Base-by-base conservation (phyloP, 495 filamentous ascomycete species). In the Articulospora tetracladia region DNA sequence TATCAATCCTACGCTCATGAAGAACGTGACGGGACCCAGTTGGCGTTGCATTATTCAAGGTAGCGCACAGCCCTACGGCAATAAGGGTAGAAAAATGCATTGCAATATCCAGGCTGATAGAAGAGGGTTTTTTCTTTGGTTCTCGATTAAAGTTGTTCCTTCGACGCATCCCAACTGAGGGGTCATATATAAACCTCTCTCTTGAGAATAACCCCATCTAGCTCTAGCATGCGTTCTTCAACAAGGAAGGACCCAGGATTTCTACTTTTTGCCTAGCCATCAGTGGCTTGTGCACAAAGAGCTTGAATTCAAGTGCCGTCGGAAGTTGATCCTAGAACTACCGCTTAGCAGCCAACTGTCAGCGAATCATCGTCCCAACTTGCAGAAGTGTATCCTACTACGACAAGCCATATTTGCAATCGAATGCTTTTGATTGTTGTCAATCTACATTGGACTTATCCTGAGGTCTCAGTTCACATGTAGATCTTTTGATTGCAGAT, bases 11-110 rank as follows among this genome's bases (percentile, higher is more conserved):
- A 17, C 52, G 55, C 46, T 60, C 46, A 20, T 57, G 36, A 28
- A 60, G 8, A 24, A 55, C 53, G 60, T 64, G 53, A 4, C 55
- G 49, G 27, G 39, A 61, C 19, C 49, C 46, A 57, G 55, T 55
- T 12, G 61, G 48, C 13, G 58, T 53, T 28, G 46, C 49, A 48
- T 54, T 55, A 50, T 58, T 55, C 30, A 44, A 49, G 6, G 19
- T 47, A 23, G 57, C 28, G 30, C 59, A 55, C 20, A 64, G 34
- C 30, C 62, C 44, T 20, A 19, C 27, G 32, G 52, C 19, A 25
- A 54, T 28, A 55, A 64, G 27, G 34, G 60, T 19, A 15, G 62
- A 60, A 22, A 56, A 57, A 54, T 39, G 57, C 62, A 64, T 64
- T 7, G 6, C 15, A 7, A 6, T 34, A 7, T 34, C 15, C 15